Evolutionary conservation across 2,329 filamentous ascomycete genomes (phyloP).

Genomic region (Microdochium nivale): DNA sequence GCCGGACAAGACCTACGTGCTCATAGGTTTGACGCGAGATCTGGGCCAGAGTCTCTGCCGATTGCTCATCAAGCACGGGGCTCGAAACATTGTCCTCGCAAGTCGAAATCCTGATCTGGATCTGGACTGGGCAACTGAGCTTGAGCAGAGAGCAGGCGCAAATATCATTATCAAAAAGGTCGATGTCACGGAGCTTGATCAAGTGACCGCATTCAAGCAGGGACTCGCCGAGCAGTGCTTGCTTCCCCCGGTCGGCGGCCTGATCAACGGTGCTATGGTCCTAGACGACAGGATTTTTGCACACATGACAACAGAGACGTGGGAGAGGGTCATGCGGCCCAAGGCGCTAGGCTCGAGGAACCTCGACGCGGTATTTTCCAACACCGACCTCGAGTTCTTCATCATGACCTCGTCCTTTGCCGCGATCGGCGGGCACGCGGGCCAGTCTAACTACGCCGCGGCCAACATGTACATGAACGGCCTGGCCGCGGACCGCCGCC

Average conservation of each 20-base stretch:
- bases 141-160: slow-evolving; percentile 12
- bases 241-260: slow-evolving; percentile 24
- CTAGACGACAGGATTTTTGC: slow-evolving; percentile 32
- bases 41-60: slow-evolving; percentile 33
- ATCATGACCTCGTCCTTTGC: slow-evolving; percentile 38
- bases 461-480: slow-evolving; percentile 41
- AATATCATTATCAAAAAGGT: slow-evolving; percentile 14
- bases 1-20: slow-evolving; percentile 19
- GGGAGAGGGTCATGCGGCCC: slow-evolving; percentile 27
- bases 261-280: slow-evolving; percentile 37
- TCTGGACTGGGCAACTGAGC: slow-evolving; percentile 22
- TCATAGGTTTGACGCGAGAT: slow-evolving; percentile 33
- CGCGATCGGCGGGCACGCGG: slow-evolving; percentile 31
- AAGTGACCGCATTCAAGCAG: slow-evolving; percentile 18
- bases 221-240: slow-evolving; percentile 5
- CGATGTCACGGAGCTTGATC: slow-evolving; percentile 15
- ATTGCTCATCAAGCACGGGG: slow-evolving; percentile 27
- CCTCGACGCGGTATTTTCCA: slow-evolving; percentile 25
- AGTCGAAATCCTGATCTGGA: slow-evolving; percentile 25
- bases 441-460: slow-evolving; percentile 34
- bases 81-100: slow-evolving; percentile 27
- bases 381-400: slow-evolving; percentile 30
- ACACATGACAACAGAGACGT: slow-evolving; percentile 27
- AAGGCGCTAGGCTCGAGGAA: slow-evolving; percentile 31
- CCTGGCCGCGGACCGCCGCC: slow-evolving; percentile 25